These are phyloP conservation scores for Backusella psychrophila DNA, from an alignment of 192 early-diverging fungal species.

Conservation along the genomic window DNA sequence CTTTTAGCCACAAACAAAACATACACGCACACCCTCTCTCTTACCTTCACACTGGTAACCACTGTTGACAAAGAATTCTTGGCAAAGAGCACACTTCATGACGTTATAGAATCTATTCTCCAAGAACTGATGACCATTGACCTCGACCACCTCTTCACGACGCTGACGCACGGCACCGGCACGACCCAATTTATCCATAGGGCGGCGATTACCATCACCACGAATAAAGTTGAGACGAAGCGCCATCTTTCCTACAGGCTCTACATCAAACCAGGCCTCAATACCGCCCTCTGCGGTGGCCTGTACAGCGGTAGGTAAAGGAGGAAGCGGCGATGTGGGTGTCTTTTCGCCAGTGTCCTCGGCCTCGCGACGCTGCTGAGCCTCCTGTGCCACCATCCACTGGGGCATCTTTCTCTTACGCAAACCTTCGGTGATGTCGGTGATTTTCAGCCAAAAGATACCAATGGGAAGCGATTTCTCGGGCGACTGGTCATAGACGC, in stretches of 20 bases:
- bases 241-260: slow-evolving; percentile 86
- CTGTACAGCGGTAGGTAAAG: neutral
- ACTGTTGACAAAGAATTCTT: slow-evolving; percentile 88
- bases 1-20: slow-evolving; percentile 23
- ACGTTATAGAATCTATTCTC: slow-evolving; percentile 90
- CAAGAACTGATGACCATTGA: slow-evolving; percentile 93
- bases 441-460: slow-evolving; percentile 90
- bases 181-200: slow-evolving; percentile 66
- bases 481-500: slow-evolving; percentile 77
- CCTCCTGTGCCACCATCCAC: slow-evolving; percentile 44
- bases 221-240: slow-evolving; percentile 80
- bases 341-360: neutral
- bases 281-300: slow-evolving; percentile 45
- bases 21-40: no score
- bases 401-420: slow-evolving; percentile 66
- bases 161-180: slow-evolving; percentile 71
- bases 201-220: slow-evolving; percentile 45
- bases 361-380: slow-evolving; percentile 13
- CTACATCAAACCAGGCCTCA: slow-evolving; percentile 87
- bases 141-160: slow-evolving; percentile 79
- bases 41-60: slow-evolving; percentile 91
- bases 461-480: slow-evolving; percentile 74
- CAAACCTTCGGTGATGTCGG: slow-evolving; percentile 87
- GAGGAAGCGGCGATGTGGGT: neutral
- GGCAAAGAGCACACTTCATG: slow-evolving; percentile 97